Evolutionary conservation across 495 filamentous ascomycete species (phyloP), one percentile per base, ranked within the genome.

Genomic region (Aspergillus cristatus): DNA sequence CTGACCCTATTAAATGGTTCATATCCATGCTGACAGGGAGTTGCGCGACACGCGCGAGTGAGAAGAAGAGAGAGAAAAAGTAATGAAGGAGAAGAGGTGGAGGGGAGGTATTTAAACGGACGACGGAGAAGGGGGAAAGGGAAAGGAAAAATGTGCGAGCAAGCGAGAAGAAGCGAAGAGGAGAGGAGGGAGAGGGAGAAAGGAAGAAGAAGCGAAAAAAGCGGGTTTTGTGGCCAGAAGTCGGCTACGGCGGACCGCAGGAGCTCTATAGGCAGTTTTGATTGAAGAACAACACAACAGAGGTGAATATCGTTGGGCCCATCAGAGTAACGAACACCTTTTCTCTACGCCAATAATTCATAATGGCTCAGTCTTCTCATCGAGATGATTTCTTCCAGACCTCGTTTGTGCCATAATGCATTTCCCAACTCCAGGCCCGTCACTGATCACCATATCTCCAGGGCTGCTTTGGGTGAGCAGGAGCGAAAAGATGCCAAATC

Each of bases 351-450:
- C n/a, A n/a, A n/a, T n/a, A n/a, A n/a, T n/a, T n/a, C n/a, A 61
- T 12, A 16, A 88, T 86, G 83, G 74, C 82, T 18, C 61, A 59
- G 30, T 81, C 81, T 14, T 71, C 67, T 22, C 71, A 86, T 46
- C 69, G 74, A 26, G 74, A 78, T 15, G 67, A 90, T 51, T 96
- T 91, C 71, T 97, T 97, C 57, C 86, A 97, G 60, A 90, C 87
- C 13, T 80, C 80, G 81, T 86, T 69, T 55, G 74, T 65, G 29
- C 55, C 53, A 15, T 13, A 26, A 18, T 30, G 28, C 12, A 32
- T 34, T 7, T 46, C 8, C 31, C 32, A 2, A 24, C 18, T 8
- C 32, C 18, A 32, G 18, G 32, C 38, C 37, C 20, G 17, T 43
- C 32, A 40, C 38, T 53, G 33, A 48, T 35, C 16, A 18, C 18